phyloP scores from a whole-genome alignment of 805 yeast species.

The Nakazawaea pomicola region DNA sequence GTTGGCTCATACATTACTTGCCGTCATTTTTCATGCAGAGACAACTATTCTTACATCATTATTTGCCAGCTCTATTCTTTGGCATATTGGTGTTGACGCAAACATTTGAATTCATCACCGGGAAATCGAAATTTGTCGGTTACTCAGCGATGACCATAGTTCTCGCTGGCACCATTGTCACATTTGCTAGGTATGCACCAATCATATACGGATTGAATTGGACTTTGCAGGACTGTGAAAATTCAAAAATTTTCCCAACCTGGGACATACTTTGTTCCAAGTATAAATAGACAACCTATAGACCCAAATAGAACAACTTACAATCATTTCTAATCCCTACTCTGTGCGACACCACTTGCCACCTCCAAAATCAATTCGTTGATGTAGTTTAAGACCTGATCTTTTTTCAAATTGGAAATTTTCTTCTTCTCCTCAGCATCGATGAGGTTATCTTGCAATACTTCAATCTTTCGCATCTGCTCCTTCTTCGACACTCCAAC shows the following conservation, averaged over 20 bases:
- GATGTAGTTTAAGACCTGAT: conserved; percentile 53
- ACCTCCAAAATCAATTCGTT: conserved; percentile 61
- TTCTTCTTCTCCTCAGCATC: conserved; percentile 55
- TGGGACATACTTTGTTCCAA: conserved; percentile 42
- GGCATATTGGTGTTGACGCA: conserved; percentile 40
- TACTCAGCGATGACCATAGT: conserved; percentile 20
- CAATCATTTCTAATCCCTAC: conserved; percentile 23
- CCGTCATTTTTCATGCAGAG: conserved; percentile 88
- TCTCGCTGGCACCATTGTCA: conserved; percentile 15
- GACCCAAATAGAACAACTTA: background rate
- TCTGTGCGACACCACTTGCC: conserved; percentile 47
- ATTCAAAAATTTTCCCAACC: conserved; percentile 27
- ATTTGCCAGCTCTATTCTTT: conserved; percentile 88
- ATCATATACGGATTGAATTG: conserved; percentile 43
- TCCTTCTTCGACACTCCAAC: conserved; percentile 77
- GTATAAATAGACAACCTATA: conserved; percentile 14
- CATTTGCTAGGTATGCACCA: conserved; percentile 30
- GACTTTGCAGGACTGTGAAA: conserved; percentile 36
- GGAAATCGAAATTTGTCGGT: conserved; percentile 26
- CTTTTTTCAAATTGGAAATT: conserved; percentile 57
- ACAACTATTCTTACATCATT: conserved; percentile 91
- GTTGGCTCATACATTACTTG: conserved; percentile 47
- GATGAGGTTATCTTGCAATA: conserved; percentile 56
- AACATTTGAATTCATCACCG: conserved; percentile 34
- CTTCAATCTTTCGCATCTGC: conserved; percentile 61